A percentile compares a stretch with the other conserved stretches of the same genome.
Evolutionary conservation across 1,284 basidiomycete species (phyloP).

Genomic region (Gymnopus androsaceus): DNA sequence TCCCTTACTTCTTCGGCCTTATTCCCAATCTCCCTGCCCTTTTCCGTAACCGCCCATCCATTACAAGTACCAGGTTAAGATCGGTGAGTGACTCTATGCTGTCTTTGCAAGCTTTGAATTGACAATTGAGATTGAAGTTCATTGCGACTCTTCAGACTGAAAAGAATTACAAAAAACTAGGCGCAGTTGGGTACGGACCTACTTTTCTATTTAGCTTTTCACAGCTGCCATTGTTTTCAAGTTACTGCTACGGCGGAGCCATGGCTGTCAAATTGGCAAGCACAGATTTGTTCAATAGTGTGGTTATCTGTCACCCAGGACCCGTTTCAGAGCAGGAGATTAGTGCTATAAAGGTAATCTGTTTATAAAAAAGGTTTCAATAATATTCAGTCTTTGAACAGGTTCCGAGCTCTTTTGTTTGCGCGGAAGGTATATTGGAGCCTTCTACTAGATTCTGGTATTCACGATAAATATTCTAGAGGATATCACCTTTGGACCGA

Average conservation of each 20-base stretch:
- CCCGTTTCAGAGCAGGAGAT: slow-evolving; percentile 39
- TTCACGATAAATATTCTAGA: slow-evolving; percentile 34
- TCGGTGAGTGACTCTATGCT: slow-evolving; percentile 24
- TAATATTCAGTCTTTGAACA: slow-evolving; percentile 12
- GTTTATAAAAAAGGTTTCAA: background rate
- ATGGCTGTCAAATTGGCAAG: slow-evolving; percentile 42
- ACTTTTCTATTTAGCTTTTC: slow-evolving; percentile 14
- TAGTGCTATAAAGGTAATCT: slow-evolving; percentile 45
- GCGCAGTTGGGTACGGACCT: slow-evolving; percentile 54
- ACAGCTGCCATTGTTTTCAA: slow-evolving; percentile 20
- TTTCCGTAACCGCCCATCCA: slow-evolving; percentile 40
- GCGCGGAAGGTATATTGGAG: slow-evolving; percentile 51
- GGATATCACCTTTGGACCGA: slow-evolving; percentile 47
- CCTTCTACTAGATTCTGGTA: background rate
- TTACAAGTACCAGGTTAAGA: slow-evolving; percentile 38
- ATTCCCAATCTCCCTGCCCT: slow-evolving; percentile 35
- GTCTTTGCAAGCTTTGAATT: background rate
- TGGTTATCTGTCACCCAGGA: slow-evolving; percentile 62
- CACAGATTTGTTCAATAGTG: slow-evolving; percentile 43
- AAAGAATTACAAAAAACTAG: slow-evolving; percentile 58
- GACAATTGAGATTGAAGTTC: slow-evolving; percentile 38
- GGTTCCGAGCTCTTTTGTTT: slow-evolving; percentile 56
- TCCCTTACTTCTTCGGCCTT: slow-evolving; percentile 33
- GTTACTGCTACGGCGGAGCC: slow-evolving; percentile 66
- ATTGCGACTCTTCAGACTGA: slow-evolving; percentile 49